Evolutionary conservation across 2,329 filamentous ascomycete species (phyloP), one percentile per base, ranked within the genome.

Genomic region (Aulographum hederae): DNA sequence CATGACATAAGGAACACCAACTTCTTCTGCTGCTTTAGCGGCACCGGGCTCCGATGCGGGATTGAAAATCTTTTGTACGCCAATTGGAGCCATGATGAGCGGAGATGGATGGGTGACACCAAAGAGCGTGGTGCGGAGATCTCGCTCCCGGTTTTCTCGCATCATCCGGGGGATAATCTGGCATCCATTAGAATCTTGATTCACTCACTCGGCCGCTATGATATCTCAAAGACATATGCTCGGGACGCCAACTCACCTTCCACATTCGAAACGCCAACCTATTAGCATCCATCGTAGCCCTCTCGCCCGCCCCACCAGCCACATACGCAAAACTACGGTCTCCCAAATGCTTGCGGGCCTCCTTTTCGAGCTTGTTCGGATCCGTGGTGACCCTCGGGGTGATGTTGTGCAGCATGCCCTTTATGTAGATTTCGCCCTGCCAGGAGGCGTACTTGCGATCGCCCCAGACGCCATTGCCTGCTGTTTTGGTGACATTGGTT

Each of bases 1-100:
- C 31, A 80, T 55, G 32, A 71, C 71, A 48, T 71, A 79, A 0
- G 78, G 76, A 0, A 82, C 59, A 2, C 62, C 57, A 1, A 73
- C 54, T 11, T 68, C 60, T 3, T 62, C 60, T 36, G 71, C 77
- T 1, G 69, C 72, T 13, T 60, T 52, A 0, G 76, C 72, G 0
- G 70, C 63, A 1, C 71, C 76, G 1, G 63, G 57, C 43, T 84
- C 77, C 11, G 61, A 68, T 40, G 78, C 69, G 0, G 56, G 46
- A 41, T 84, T 74, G 44, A 77, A 72, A 19, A 78, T 69, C 2
- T 57, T 57, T 42, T 81, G 74, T 0, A 79, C 73, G 0, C 78
- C 76, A 2, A 82, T 60, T 0, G 77, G 77, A 1, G 74, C 75
- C 44, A 76, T 65, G 2, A 78, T 45, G 1, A 78, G 40, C 0